Percentiles rank a stretch among this genome's conserved stretches.
Conservation (phyloP, 768 basidiomycete genomes). For the Amanita molliuscula region DNA sequence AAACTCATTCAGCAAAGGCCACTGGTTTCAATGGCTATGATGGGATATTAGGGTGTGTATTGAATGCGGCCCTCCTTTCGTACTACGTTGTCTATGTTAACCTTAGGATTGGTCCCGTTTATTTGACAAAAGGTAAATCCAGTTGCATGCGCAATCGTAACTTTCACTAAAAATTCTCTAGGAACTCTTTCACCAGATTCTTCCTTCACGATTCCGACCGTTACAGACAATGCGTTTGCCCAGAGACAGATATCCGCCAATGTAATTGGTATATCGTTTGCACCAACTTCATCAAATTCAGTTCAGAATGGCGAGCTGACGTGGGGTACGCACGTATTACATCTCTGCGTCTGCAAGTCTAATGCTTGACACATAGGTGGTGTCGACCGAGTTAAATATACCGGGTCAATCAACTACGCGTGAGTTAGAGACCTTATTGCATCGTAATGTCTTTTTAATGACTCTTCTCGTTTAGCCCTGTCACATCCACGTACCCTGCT, state of each 20-base stretch:
- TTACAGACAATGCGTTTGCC: conserved; percentile 43
- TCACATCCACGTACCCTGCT: conserved; percentile 37
- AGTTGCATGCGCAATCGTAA: background rate
- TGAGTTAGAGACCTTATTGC: conserved; percentile 12
- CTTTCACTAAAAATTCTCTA: conserved; percentile 2
- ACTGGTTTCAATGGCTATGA: conserved; percentile 41
- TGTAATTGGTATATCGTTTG: conserved; percentile 40
- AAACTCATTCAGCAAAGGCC: conserved; percentile 11
- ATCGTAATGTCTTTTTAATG: background rate
- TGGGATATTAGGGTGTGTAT: conserved; percentile 51
- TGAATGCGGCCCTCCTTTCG: too few species aligned
- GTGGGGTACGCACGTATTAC: conserved; percentile 31
- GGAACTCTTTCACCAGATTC: conserved; percentile 24
- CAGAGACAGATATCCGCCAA: conserved; percentile 28
- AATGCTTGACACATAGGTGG: conserved; percentile 22
- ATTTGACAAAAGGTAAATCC: conserved; percentile 34
- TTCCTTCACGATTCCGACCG: conserved; percentile 33
- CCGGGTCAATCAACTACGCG: conserved; percentile 32
- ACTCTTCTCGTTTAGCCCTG: conserved; percentile 20
- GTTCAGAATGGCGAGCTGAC: conserved; percentile 40
- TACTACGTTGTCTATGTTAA: background rate
- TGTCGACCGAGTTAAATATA: conserved; percentile 31
- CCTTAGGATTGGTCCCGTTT: conserved; percentile 47
- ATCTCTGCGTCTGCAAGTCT: conserved; percentile 12
- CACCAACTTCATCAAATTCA: conserved; percentile 24